Evolutionary conservation across 441 rosid species (phyloP).

Genomic region (Syzygium syzygioides): DNA sequence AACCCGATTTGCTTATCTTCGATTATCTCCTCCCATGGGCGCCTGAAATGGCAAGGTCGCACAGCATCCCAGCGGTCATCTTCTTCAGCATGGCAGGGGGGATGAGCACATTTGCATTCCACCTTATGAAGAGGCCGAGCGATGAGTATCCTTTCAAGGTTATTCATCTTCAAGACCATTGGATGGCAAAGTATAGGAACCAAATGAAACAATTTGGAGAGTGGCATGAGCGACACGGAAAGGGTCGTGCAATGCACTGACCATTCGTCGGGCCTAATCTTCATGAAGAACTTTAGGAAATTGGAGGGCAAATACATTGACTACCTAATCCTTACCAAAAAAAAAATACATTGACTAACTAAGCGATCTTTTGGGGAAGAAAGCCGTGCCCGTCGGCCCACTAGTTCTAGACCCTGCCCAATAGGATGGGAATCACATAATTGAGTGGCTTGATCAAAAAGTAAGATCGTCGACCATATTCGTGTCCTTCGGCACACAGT

Average conservation of each 20-base stretch:
- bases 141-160: background rate
- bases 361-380: background rate
- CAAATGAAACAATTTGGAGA: no score
- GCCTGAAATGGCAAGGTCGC: background rate
- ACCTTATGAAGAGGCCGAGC: background rate
- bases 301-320: background rate
- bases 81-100: background rate
- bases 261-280: background rate
- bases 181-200: background rate
- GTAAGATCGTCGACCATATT: background rate
- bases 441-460: background rate
- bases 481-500: background rate
- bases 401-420: background rate
- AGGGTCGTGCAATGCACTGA: background rate
- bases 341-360: background rate
- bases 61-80: background rate
- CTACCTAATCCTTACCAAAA: no score
- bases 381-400: background rate
- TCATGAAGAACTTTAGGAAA: background rate
- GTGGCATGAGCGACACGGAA: background rate
- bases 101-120: background rate
- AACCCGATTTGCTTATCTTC: background rate
- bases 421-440: background rate
- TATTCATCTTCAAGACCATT: background rate
- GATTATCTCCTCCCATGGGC: background rate